Evolutionary conservation across 768 basidiomycete genomes (phyloP).

Genomic region (Strobilomyces echinocephalus): DNA sequence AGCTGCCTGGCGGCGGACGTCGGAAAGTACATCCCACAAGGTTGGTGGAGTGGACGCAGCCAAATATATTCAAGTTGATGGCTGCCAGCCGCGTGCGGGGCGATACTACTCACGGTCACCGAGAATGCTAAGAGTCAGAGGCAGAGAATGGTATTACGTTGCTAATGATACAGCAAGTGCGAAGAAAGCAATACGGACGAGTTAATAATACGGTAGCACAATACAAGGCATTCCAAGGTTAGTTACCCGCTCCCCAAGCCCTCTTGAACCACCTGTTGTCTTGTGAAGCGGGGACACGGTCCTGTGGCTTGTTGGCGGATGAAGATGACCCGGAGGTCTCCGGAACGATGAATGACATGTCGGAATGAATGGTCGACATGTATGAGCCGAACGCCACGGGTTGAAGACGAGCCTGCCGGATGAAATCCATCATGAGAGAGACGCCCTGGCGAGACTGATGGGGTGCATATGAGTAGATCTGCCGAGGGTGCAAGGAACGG

Average conservation of each 20-base stretch:
- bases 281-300: constrained; percentile 7
- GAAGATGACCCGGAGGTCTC: constrained; percentile 17
- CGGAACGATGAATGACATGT: constrained; percentile 26
- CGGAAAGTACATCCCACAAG: constrained; percentile 71
- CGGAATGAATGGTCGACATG: constrained; percentile 31
- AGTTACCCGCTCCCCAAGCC: constrained; percentile 22
- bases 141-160: constrained; percentile 21
- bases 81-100: constrained; percentile 3
- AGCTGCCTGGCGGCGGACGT: constrained; percentile 74
- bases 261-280: constrained; percentile 24
- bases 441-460: constrained; percentile 82
- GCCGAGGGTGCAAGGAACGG: not conserved
- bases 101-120: too few species aligned
- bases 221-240: not conserved
- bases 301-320: constrained; percentile 13
- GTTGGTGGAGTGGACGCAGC: not conserved
- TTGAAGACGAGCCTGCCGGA: constrained; percentile 71
- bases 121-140: constrained; percentile 3
- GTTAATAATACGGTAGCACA: constrained; percentile 19
- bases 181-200: constrained; percentile 15
- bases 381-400: constrained; percentile 43
- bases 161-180: constrained; percentile 32
- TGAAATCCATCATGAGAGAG: constrained; percentile 68
- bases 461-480: not conserved
- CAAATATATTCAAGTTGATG: constrained; percentile 8